Evolutionary conservation across 495 filamentous ascomycete species (phyloP).

Genomic region (Penicillium diatomitis): DNA sequence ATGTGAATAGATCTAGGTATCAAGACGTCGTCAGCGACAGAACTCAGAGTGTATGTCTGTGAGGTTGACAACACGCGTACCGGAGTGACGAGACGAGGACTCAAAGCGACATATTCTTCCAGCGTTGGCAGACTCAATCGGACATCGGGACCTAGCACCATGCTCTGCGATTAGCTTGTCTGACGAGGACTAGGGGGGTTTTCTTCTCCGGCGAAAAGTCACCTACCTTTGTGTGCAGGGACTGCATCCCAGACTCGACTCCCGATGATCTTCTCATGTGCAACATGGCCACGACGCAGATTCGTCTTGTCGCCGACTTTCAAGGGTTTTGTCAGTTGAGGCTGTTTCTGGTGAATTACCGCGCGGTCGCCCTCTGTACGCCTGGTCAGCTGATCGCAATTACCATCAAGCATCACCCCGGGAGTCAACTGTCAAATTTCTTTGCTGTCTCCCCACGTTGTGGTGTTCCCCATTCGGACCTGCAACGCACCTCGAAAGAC

Average conservation of each 20-base stretch:
- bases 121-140: slow-evolving; percentile 55
- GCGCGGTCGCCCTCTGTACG: slow-evolving; percentile 49
- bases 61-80: slow-evolving; percentile 32
- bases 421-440: too few relatives aligned
- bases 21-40: slow-evolving; percentile 12
- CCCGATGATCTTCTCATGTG: slow-evolving; percentile 57
- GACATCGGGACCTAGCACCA: slow-evolving; percentile 30
- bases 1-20: slow-evolving; percentile 56
- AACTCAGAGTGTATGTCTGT: neutral
- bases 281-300: slow-evolving; percentile 41
- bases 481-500: slow-evolving; percentile 27
- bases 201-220: too few relatives aligned
- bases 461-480: too few relatives aligned
- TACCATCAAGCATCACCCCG: too few relatives aligned
- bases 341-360: slow-evolving; percentile 41
- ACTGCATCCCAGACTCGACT: slow-evolving; percentile 46
- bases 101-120: slow-evolving; percentile 59
- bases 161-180: too few relatives aligned
- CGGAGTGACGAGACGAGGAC: slow-evolving; percentile 60
- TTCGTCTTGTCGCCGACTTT: slow-evolving; percentile 33
- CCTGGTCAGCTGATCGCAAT: neutral
- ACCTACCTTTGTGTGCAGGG: slow-evolving; percentile 37
- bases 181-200: too few relatives aligned
- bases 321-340: slow-evolving; percentile 44
- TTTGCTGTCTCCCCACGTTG: too few relatives aligned